Percentiles rank a stretch among this genome's conserved stretches.
phyloP scores from a whole-genome alignment of 1,284 basidiomycete genomes.

The Ganoderma boninense region DNA sequence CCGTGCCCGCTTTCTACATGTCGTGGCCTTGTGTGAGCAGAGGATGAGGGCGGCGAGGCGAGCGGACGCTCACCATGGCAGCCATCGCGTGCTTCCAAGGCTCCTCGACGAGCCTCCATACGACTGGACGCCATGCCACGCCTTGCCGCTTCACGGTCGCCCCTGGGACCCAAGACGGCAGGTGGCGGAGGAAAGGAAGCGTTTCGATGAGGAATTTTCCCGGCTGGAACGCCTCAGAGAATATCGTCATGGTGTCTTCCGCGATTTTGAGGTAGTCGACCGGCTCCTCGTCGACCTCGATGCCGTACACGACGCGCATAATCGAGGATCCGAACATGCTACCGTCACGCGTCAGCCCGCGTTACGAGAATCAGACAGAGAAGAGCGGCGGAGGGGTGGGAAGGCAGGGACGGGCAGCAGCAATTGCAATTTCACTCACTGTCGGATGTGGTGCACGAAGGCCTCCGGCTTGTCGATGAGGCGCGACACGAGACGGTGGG shows the following conservation, averaged over 20 bases:
- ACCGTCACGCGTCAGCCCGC: background rate
- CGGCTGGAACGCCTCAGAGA: constrained; percentile 20
- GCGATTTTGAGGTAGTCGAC: constrained; percentile 31
- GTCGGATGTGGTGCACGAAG: constrained; percentile 27
- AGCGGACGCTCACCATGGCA: constrained; percentile 15
- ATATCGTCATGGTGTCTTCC: constrained; percentile 21
- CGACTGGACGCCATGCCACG: background rate
- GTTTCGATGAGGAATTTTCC: constrained; percentile 27
- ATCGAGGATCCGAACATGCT: constrained; percentile 43
- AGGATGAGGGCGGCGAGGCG: background rate
- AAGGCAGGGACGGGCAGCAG: background rate
- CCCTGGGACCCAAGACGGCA: constrained; percentile 22
- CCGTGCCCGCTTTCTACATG: constrained; percentile 2
- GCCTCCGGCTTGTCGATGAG: constrained; percentile 17
- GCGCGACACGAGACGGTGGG: constrained; percentile 13
- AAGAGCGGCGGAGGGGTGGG: background rate
- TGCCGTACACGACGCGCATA: constrained; percentile 44
- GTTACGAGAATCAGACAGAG: background rate
- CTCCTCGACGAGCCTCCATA: constrained; percentile 6
- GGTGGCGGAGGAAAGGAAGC: constrained; percentile 17
- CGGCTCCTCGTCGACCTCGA: constrained; percentile 36
- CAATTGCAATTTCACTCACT: constrained; percentile 15
- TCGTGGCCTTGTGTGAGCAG: background rate
- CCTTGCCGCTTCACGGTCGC: constrained; percentile 24
- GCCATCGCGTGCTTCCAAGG: constrained; percentile 20